A percentile compares a stretch with the other conserved stretches of the same genome.
These are phyloP conservation scores for Periglandula ipomoeae DNA, from an alignment of 2,329 filamentous ascomycete genomes.

Conservation along the genomic window DNA sequence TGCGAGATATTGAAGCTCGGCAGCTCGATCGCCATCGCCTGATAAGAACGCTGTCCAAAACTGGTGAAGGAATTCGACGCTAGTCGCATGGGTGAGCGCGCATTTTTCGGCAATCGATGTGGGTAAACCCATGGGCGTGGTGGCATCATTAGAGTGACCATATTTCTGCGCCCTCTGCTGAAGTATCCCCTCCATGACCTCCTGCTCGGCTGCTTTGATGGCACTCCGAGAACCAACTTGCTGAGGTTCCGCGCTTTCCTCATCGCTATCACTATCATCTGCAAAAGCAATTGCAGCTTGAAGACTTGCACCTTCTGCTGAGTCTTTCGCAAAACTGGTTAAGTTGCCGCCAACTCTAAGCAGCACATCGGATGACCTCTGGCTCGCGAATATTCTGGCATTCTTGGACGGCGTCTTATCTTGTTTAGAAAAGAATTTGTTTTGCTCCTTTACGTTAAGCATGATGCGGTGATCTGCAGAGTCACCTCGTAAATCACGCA, in stretches of 20 bases:
- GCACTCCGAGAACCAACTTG: slow-evolving; percentile 64
- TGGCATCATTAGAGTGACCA: slow-evolving; percentile 37
- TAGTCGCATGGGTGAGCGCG: slow-evolving; percentile 75
- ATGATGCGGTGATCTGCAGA: slow-evolving; percentile 68
- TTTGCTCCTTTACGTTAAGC: slow-evolving; percentile 83
- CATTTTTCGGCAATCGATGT: slow-evolving; percentile 49
- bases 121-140: slow-evolving; percentile 44
- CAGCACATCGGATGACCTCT: slow-evolving; percentile 61
- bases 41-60: slow-evolving; percentile 93
- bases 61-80: slow-evolving; percentile 90
- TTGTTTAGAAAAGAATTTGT: slow-evolving; percentile 64
- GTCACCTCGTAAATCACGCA: slow-evolving; percentile 72
- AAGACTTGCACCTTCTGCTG: slow-evolving; percentile 46
- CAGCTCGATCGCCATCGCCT: slow-evolving; percentile 70
- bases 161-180: slow-evolving; percentile 52
- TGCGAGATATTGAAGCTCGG: slow-evolving; percentile 71
- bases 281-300: slow-evolving; percentile 58
- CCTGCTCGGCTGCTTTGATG: slow-evolving; percentile 53
- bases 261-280: slow-evolving; percentile 60
- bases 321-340: slow-evolving; percentile 37
- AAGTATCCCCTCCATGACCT: slow-evolving; percentile 56
- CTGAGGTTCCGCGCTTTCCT: slow-evolving; percentile 41
- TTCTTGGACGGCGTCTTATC: slow-evolving; percentile 38
- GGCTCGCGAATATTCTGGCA: slow-evolving; percentile 51
- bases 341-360: slow-evolving; percentile 55